Percentiles rank a stretch among this genome's conserved stretches.
These are phyloP conservation scores for Gossypium raimondii DNA, from an alignment of 345 rosid genomes.

Conservation along the genomic window DNA sequence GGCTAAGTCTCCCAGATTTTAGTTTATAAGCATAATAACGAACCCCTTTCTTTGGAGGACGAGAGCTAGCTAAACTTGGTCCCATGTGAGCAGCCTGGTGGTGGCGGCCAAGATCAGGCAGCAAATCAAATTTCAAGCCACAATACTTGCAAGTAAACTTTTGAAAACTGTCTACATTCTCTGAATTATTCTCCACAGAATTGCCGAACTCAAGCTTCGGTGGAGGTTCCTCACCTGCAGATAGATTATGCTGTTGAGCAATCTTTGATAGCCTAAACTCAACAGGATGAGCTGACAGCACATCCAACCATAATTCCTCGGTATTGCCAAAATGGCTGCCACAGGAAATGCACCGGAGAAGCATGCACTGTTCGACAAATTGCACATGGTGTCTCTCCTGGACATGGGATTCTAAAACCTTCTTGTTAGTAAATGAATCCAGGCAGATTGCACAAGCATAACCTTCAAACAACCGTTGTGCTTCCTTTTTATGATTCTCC, in stretches of 20 bases:
- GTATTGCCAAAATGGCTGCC: conserved; percentile 84
- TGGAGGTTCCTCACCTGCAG: conserved; percentile 28
- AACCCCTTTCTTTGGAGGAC: conserved; percentile 61
- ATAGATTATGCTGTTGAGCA: conserved; percentile 29
- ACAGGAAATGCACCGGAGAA: conserved; percentile 91
- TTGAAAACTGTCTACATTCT: conserved; percentile 40
- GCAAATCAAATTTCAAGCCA: conserved; percentile 81
- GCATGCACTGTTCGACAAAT: conserved; percentile 95
- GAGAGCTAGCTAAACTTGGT: conserved; percentile 48
- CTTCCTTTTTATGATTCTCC: conserved; percentile 71
- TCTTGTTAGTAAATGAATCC: conserved; percentile 79
- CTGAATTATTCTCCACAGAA: conserved; percentile 40
- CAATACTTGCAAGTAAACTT: conserved; percentile 85
- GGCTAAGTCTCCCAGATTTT: conserved; percentile 93
- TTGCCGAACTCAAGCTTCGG: conserved; percentile 36
- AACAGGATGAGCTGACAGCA: conserved; percentile 59
- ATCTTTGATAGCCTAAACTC: conserved; percentile 47
- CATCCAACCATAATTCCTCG: conserved; percentile 76
- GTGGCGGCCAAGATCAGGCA: conserved; percentile 98
- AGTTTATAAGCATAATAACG: conserved; percentile 64
- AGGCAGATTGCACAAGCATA: conserved; percentile 96
- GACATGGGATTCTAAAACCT: conserved; percentile 74
- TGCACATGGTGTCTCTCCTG: conserved; percentile 90
- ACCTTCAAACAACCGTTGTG: conserved; percentile 76
- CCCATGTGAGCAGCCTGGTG: conserved; percentile 99